Conservation (phyloP, 176 grass and related monocot species). For the Phoenix dactylifera region DNA sequence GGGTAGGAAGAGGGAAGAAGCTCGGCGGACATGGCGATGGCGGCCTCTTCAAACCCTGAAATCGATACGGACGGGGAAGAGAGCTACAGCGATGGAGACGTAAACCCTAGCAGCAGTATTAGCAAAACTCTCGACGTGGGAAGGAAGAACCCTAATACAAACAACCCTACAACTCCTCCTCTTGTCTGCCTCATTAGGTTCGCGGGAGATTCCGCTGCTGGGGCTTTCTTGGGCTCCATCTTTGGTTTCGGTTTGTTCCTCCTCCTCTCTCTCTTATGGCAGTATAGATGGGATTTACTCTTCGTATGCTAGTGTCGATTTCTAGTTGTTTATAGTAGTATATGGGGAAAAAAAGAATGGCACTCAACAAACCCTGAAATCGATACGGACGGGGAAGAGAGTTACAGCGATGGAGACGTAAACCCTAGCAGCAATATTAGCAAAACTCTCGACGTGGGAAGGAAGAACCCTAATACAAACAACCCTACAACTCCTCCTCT, state of each 20-base stretch:
- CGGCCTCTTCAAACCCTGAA: constrained; percentile 40
- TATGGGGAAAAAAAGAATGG: too few relatives aligned
- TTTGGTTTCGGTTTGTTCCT: constrained; percentile 9
- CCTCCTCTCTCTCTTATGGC: not conserved
- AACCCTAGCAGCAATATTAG: not conserved
- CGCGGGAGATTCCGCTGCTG: constrained; percentile 10
- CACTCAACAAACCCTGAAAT: constrained; percentile 27
- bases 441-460: too few relatives aligned
- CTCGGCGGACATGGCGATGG: constrained; percentile 17
- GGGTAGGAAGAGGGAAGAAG: not conserved
- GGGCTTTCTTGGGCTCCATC: constrained; percentile 11
- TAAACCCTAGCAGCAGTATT: not conserved
- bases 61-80: constrained; percentile 40
- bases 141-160: not conserved
- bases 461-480: not conserved
- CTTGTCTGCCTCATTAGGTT: constrained; percentile 1
- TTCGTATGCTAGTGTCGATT: too few relatives aligned
- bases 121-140: too few relatives aligned
- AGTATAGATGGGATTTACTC: too few relatives aligned
- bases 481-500: not conserved
- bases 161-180: not conserved
- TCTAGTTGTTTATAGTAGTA: too few relatives aligned
- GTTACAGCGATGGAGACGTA: not conserved
- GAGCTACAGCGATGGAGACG: not conserved
- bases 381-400: constrained; percentile 40